phyloP scores from a whole-genome alignment of 2,329 filamentous ascomycete species.

The Ilyonectria robusta region DNA sequence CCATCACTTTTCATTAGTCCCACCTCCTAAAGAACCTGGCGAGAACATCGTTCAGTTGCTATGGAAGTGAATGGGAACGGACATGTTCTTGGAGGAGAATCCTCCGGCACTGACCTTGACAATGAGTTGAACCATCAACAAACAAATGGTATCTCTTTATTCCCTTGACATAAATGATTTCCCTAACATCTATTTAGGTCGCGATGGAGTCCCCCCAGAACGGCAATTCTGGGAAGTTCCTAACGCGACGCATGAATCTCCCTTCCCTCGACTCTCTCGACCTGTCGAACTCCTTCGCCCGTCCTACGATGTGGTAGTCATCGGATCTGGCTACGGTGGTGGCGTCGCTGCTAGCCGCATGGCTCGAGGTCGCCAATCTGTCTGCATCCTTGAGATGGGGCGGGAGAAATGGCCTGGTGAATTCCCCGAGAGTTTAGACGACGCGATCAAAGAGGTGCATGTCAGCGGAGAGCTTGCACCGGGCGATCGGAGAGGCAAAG shows the following conservation, averaged over 20 bases:
- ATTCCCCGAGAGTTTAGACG: conserved; percentile 65
- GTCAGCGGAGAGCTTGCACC: conserved; percentile 65
- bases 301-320: conserved; percentile 75
- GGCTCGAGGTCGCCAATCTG: conserved; percentile 68
- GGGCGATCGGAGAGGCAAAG: conserved; percentile 33
- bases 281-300: not conserved
- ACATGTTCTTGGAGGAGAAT: not conserved
- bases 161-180: not conserved
- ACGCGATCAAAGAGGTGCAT: conserved; percentile 67
- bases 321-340: conserved; percentile 79
- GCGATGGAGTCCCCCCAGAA: not conserved
- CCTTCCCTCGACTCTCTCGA: not conserved
- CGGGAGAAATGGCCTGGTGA: conserved; percentile 77
- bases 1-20: too few relatives aligned
- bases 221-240: not conserved
- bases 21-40: not conserved
- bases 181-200: not conserved
- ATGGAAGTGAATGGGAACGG: not conserved
- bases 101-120: not conserved
- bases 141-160: not conserved
- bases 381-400: conserved; percentile 76
- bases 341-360: conserved; percentile 76
- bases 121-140: not conserved
- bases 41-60: not conserved
- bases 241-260: not conserved